A percentile compares a stretch with the other conserved stretches of the same genome.
phyloP scores from a whole-genome alignment of 2,329 filamentous ascomycete species.

The Claviceps sorghi region DNA sequence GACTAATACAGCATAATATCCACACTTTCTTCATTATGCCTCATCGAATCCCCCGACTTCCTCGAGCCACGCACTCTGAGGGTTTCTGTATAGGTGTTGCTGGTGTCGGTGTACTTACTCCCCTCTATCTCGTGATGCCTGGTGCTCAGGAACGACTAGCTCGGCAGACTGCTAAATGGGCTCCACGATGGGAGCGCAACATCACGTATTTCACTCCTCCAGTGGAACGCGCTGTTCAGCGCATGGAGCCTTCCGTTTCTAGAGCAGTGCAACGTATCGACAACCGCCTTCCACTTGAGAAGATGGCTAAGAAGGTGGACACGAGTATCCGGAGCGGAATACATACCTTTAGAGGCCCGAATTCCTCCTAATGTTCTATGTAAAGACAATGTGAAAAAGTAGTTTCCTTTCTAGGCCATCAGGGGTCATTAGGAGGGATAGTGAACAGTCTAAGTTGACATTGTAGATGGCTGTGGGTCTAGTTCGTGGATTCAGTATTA shows the following conservation, averaged over 20 bases:
- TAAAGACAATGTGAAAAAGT: not conserved
- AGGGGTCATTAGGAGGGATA: no score
- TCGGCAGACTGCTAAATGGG: slow-evolving; percentile 41
- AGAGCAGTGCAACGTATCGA: slow-evolving; percentile 31
- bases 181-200: slow-evolving; percentile 44
- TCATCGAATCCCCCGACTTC: slow-evolving; percentile 29
- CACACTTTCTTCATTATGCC: slow-evolving; percentile 27
- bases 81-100: slow-evolving; percentile 38
- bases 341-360: slow-evolving; percentile 19
- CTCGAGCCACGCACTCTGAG: slow-evolving; percentile 33
- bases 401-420: not conserved
- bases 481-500: no score
- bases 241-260: slow-evolving; percentile 32
- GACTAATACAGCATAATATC: not conserved
- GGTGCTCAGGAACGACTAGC: slow-evolving; percentile 40
- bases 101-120: slow-evolving; percentile 37
- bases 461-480: no score
- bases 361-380: not conserved
- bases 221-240: slow-evolving; percentile 31
- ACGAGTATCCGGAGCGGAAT: slow-evolving; percentile 32
- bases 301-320: slow-evolving; percentile 33
- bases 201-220: slow-evolving; percentile 37
- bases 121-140: slow-evolving; percentile 42
- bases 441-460: no score
- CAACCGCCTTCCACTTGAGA: slow-evolving; percentile 33